Conservation (phyloP, 2,329 filamentous ascomycete species). For the Pestalotiopsis sp. region DNA sequence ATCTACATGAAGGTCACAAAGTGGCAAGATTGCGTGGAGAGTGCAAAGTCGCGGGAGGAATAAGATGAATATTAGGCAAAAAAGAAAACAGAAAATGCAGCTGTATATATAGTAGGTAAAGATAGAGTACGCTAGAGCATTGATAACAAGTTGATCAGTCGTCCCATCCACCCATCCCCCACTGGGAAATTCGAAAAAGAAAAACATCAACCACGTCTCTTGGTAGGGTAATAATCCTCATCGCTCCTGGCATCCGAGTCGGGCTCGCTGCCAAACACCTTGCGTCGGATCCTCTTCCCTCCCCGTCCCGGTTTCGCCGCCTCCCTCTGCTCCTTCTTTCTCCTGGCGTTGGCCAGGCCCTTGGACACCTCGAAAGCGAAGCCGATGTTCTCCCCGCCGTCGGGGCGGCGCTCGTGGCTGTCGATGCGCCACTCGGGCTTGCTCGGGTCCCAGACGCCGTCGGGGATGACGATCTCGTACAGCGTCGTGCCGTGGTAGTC, state of each 20-base stretch:
- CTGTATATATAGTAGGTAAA: not conserved
- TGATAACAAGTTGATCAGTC: not conserved
- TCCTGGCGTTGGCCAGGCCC: slow-evolving; percentile 13
- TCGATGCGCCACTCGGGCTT: slow-evolving; percentile 12
- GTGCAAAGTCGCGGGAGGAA: slow-evolving; percentile 20
- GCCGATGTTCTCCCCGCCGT: slow-evolving; percentile 19
- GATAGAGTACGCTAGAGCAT: not conserved
- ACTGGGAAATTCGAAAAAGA: not conserved
- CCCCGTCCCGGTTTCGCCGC: not conserved
- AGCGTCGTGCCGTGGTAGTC: slow-evolving; percentile 22
- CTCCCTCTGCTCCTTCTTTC: not conserved
- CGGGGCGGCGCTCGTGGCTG: slow-evolving; percentile 15
- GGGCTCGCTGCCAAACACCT: not conserved
- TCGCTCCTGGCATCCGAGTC: not conserved
- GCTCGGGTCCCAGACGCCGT: not conserved
- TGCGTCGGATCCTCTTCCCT: not conserved
- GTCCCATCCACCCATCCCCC: not conserved
- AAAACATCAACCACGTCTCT: not conserved
- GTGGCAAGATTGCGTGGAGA: slow-evolving; percentile 34
- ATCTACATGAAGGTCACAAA: slow-evolving; percentile 31
- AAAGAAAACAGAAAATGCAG: not conserved
- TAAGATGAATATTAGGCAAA: not conserved
- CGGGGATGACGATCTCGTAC: slow-evolving; percentile 18
- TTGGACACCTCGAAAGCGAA: slow-evolving; percentile 18
- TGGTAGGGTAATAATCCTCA: not conserved